Conservation (phyloP, 176 grass and related monocot species). For the Sorghum bicolor region Sorghum_bicolor_NCBIv3 NC_012873.2:66789001-66789500, state of each 20-base stretch:
- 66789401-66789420: neutral
- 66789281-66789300: neutral
- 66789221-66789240: constrained; percentile 61
- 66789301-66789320: neutral
- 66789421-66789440: neutral
- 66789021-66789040: neutral
- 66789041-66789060: neutral
- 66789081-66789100: constrained; percentile 59
- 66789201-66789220: constrained; percentile 45
- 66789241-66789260: neutral
- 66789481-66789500: neutral
- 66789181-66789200: constrained; percentile 76
- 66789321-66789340: neutral
- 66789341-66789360: neutral
- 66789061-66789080: constrained; percentile 60
- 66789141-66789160: constrained; percentile 70
- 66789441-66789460: neutral
- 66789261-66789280: neutral
- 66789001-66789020: neutral
- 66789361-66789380: neutral
- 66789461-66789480: too few species aligned
- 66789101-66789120: constrained; percentile 66
- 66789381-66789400: neutral
- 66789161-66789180: constrained; percentile 67
- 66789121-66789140: constrained; percentile 82